Evolutionary conservation across 2,329 filamentous ascomycete genomes (phyloP).

Genomic region (Clonostachys rosea): DNA sequence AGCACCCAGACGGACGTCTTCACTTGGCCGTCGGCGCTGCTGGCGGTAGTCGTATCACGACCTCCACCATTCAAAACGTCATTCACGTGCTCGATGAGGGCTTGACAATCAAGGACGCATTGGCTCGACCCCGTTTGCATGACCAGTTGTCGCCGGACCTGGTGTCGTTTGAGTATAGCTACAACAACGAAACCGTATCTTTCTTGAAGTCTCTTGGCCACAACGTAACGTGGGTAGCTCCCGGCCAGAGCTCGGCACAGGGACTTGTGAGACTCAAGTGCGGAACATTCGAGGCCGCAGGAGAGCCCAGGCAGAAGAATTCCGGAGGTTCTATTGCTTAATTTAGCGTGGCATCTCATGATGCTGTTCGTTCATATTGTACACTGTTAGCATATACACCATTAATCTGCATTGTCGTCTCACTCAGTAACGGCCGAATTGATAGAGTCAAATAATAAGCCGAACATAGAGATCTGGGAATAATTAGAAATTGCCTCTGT

Average conservation of each 20-base stretch:
- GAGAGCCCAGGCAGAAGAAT: conserved; percentile 74
- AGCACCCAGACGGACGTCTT: conserved; percentile 61
- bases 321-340: conserved; percentile 52
- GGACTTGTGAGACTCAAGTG: conserved; percentile 61
- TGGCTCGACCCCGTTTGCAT: conserved; percentile 69
- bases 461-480: too few relatives aligned
- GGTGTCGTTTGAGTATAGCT: conserved; percentile 67
- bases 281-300: conserved; percentile 70
- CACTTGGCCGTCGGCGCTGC: conserved; percentile 73
- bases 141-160: conserved; percentile 74
- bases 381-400: too few relatives aligned
- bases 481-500: too few relatives aligned
- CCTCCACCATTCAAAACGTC: conserved; percentile 72
- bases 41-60: conserved; percentile 82
- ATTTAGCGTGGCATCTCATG: background rate
- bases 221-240: conserved; percentile 68
- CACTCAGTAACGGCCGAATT: too few relatives aligned
- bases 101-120: conserved; percentile 56
- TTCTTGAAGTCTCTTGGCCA: conserved; percentile 65
- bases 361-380: too few relatives aligned
- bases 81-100: conserved; percentile 68
- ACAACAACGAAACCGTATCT: conserved; percentile 63
- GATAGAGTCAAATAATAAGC: too few relatives aligned
- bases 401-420: too few relatives aligned
- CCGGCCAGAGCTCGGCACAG: conserved; percentile 67